Evolutionary conservation across 2,329 filamentous ascomycete genomes (phyloP).

Genomic region (Botryotinia globosa): DNA sequence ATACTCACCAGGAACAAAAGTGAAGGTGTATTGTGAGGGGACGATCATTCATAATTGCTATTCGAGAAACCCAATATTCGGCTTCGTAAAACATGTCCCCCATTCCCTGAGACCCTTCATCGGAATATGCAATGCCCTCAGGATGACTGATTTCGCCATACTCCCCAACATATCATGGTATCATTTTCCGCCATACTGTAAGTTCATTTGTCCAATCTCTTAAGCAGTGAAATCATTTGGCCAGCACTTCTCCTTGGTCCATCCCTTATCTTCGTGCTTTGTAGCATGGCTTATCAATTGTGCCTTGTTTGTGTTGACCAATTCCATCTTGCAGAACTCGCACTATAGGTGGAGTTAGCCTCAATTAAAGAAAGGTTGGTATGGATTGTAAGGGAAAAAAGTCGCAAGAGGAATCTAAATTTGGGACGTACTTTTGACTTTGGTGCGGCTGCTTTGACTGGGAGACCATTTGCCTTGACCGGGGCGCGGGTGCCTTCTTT

Average conservation of each 20-base stretch:
- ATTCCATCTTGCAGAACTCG: constrained; percentile 50
- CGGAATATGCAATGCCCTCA: constrained; percentile 8
- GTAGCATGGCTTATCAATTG: constrained; percentile 53
- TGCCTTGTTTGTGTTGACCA: constrained; percentile 50
- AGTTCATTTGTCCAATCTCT: neutral
- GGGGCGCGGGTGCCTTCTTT: constrained; percentile 52
- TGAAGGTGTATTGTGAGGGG: neutral
- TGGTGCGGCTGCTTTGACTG: constrained; percentile 53
- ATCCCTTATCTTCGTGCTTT: constrained; percentile 49
- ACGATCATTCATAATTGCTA: constrained; percentile 14
- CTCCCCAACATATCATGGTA: constrained; percentile 17
- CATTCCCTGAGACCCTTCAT: constrained; percentile 5
- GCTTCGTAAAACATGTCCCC: neutral
- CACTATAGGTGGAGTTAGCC: constrained; percentile 40
- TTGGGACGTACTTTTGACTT: constrained; percentile 45
- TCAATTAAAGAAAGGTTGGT: no score
- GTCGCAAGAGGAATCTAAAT: neutral
- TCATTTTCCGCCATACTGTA: constrained; percentile 3
- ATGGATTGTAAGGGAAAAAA: neutral
- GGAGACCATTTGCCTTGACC: constrained; percentile 54
- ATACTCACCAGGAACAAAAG: constrained; percentile 12
- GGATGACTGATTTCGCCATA: constrained; percentile 14
- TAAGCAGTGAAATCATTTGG: constrained; percentile 46
- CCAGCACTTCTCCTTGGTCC: constrained; percentile 59
- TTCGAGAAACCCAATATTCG: neutral